Conservation (phyloP, 1,284 basidiomycete species). For the Lentinula novae-zelandiae region DNA sequence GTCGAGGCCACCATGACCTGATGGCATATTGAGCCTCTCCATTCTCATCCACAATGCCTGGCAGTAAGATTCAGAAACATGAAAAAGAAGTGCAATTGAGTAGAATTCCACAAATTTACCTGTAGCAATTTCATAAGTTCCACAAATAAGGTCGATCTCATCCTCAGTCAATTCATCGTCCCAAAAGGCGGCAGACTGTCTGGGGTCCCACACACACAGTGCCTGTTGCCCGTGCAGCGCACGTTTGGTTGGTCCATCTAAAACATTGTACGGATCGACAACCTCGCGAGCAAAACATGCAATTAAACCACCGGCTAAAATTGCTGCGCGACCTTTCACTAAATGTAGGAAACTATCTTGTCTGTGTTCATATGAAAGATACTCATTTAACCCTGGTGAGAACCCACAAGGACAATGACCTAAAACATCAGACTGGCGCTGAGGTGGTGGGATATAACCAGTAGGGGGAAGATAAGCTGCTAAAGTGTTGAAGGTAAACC, state of each 20-base stretch:
- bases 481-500: conserved; percentile 4
- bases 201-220: conserved; percentile 9
- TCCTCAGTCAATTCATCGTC: conserved; percentile 7
- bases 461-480: not conserved
- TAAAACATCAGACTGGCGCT: not conserved
- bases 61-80: not conserved
- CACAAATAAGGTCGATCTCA: conserved; percentile 14
- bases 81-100: too few species aligned
- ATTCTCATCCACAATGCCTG: not conserved
- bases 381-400: not conserved
- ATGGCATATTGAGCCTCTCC: not conserved
- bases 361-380: not conserved
- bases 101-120: too few species aligned
- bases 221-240: not conserved
- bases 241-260: conserved; percentile 8
- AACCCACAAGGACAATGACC: not conserved
- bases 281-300: conserved; percentile 7
- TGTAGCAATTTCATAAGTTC: conserved; percentile 10
- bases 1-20: not conserved
- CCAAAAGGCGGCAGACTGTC: conserved; percentile 2
- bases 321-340: conserved; percentile 10
- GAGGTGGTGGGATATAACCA: not conserved
- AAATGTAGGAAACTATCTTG: conserved; percentile 7
- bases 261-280: conserved; percentile 3
- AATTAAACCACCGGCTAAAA: conserved; percentile 12